phyloP scores from a whole-genome alignment of 768 basidiomycete genomes.

The Pleurotus sapidus region DNA sequence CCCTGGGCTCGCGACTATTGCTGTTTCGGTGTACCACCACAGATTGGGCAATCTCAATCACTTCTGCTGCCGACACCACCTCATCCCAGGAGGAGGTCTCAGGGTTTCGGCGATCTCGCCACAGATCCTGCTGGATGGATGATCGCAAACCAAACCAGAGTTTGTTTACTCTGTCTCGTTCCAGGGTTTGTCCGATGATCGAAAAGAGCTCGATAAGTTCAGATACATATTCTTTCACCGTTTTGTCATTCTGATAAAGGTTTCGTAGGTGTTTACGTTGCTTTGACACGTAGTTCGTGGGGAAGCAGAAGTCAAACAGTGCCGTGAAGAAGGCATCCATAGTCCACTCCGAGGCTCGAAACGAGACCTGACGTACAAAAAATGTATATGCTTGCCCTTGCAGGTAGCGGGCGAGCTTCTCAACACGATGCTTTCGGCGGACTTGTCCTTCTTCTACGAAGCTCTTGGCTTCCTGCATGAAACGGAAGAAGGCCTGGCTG shows the following conservation, averaged over 20 bases:
- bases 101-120: slow-evolving; percentile 23
- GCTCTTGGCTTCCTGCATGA: slow-evolving; percentile 20
- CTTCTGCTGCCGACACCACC: slow-evolving; percentile 22
- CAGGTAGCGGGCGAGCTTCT: slow-evolving; percentile 24
- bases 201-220: slow-evolving; percentile 28
- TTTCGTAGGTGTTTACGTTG: slow-evolving; percentile 18
- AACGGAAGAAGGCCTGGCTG: slow-evolving; percentile 18
- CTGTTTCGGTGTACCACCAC: no score
- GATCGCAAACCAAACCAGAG: slow-evolving; percentile 29
- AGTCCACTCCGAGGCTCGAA: slow-evolving; percentile 20
- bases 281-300: slow-evolving; percentile 16
- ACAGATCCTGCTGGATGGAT: slow-evolving; percentile 23
- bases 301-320: slow-evolving; percentile 37
- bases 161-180: slow-evolving; percentile 23
- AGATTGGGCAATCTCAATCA: slow-evolving; percentile 22
- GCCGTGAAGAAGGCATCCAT: slow-evolving; percentile 25
- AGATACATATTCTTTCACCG: slow-evolving; percentile 26
- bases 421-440: slow-evolving; percentile 9
- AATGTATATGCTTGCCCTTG: slow-evolving; percentile 27
- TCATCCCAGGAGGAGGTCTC: slow-evolving; percentile 19
- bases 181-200: slow-evolving; percentile 24
- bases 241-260: slow-evolving; percentile 20
- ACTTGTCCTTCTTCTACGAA: slow-evolving; percentile 21
- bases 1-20: no score
- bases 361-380: slow-evolving; percentile 24